phyloP scores from a whole-genome alignment of 2,329 filamentous ascomycete species.

The Orbilia ellipsospora region DNA sequence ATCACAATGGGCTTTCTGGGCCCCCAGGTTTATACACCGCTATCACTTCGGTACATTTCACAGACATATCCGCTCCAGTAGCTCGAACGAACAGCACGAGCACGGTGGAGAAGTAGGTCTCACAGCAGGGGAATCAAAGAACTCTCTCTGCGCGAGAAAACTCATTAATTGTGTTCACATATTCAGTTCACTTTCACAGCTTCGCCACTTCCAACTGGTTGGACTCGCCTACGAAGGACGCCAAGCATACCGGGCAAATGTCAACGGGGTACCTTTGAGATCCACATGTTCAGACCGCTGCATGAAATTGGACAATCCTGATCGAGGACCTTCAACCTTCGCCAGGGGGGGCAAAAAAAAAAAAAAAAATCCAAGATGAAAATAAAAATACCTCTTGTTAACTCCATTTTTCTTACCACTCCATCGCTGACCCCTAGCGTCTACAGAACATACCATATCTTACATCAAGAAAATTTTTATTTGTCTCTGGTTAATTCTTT shows the following conservation, averaged over 20 bases:
- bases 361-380: not conserved
- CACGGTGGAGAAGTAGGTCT: not conserved
- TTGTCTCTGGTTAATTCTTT: not conserved
- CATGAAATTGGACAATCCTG: slow-evolving; percentile 46
- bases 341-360: slow-evolving; percentile 27
- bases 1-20: slow-evolving; percentile 23
- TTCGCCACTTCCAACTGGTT: not conserved
- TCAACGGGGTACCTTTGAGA: slow-evolving; percentile 10
- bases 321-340: slow-evolving; percentile 16
- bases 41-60: not conserved
- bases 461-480: slow-evolving; percentile 12
- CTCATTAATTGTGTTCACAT: slow-evolving; percentile 16
- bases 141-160: not conserved
- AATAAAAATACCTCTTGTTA: slow-evolving; percentile 21
- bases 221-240: slow-evolving; percentile 1
- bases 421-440: slow-evolving; percentile 1
- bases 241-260: slow-evolving; percentile 47
- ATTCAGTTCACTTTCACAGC: not conserved
- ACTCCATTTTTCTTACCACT: not conserved
- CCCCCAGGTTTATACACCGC: not conserved
- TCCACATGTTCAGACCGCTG: slow-evolving; percentile 47
- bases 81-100: not conserved
- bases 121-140: not conserved
- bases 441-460: slow-evolving; percentile 6
- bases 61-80: not conserved